Base-by-base conservation (phyloP, 768 basidiomycete genomes). In the Amanita muscaria region DNA sequence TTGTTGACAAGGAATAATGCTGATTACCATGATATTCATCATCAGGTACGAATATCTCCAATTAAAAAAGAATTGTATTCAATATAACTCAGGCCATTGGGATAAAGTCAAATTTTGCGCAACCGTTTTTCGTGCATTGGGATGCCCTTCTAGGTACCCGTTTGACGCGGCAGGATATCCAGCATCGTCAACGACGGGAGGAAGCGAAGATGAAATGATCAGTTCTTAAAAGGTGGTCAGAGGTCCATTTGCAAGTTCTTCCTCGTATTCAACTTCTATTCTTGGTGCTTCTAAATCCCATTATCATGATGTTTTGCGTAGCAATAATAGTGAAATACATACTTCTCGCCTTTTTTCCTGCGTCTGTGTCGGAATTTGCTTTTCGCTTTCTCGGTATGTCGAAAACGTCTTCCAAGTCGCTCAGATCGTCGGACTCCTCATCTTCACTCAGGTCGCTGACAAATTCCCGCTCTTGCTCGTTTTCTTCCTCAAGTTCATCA, bases 11-110 rank as follows among this genome's bases (percentile, higher is more conserved):
- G 72, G 3, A 99, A 99, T 60, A 96, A 90, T 59, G 86, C 92
- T 1, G 89, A 94, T 63, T 99, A 94, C 63, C 94, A 97, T 60
- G 94, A 97, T 61, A 96, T 98, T 49, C 94, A 98, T 57, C 94
- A 97, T 62, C 91, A 93, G 72, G 87, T 84, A 55, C 64, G 65
- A 53, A 6, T n/a, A 4, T 36, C n/a, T 41, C 40, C 25, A 12
- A 29, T 24, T 34, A 11, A 21, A 29, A 16, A 29, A 8, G 40
- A 19, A 35, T 39, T 22, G 33, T 42, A 34, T 50, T 40, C 49
- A 34, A 14, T 9, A 25, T 27, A 42, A 39, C 31, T 5, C 46
- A 83, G 79, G 59, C 69, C 25, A 76, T 87, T 49, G 94, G 94
- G 3, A 88, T 96, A 67, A 97, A 97, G 64, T 84, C 80, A 33